A percentile compares a stretch with the other conserved stretches of the same genome.
phyloP scores from a whole-genome alignment of 2,329 filamentous ascomycete species.

The Pyrenophora seminiperda region DNA sequence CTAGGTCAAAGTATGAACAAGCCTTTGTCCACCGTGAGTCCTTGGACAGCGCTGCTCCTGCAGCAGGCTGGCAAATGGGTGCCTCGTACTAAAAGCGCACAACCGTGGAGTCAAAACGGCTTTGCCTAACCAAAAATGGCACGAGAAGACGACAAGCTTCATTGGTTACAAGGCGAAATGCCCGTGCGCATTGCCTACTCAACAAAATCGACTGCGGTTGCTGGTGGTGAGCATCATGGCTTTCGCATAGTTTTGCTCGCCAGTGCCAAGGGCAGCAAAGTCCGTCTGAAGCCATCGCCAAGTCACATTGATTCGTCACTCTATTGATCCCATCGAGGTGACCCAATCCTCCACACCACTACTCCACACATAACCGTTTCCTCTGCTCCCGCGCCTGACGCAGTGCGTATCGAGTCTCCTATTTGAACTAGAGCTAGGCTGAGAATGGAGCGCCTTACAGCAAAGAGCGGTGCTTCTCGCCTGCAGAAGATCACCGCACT shows the following conservation, averaged over 20 bases:
- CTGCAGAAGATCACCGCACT: conserved; percentile 77
- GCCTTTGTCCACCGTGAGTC: no score
- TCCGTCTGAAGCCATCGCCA: neutral
- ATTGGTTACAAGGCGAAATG: neutral
- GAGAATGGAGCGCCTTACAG: conserved; percentile 78
- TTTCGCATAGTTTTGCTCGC: neutral
- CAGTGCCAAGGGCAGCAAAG: no score
- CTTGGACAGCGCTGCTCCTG: no score
- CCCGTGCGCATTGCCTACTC: neutral
- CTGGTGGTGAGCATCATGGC: neutral
- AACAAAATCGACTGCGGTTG: neutral
- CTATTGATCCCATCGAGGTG: conserved; percentile 1
- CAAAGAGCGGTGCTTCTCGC: conserved; percentile 73
- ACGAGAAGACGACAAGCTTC: no score
- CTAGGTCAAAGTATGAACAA: no score
- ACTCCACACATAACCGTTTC: conserved; percentile 32
- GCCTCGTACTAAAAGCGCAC: no score
- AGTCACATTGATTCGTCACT: neutral
- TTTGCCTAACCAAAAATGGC: no score
- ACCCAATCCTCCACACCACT: neutral
- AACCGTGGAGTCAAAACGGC: no score
- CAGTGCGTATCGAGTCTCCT: conserved; percentile 44
- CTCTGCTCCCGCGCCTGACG: conserved; percentile 22
- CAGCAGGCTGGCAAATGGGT: no score
- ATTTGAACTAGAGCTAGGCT: conserved; percentile 67